A percentile compares a stretch with the other conserved stretches of the same genome.
phyloP scores from a whole-genome alignment of 768 basidiomycete species.

The Kwoniella mangroviensis region DNA sequence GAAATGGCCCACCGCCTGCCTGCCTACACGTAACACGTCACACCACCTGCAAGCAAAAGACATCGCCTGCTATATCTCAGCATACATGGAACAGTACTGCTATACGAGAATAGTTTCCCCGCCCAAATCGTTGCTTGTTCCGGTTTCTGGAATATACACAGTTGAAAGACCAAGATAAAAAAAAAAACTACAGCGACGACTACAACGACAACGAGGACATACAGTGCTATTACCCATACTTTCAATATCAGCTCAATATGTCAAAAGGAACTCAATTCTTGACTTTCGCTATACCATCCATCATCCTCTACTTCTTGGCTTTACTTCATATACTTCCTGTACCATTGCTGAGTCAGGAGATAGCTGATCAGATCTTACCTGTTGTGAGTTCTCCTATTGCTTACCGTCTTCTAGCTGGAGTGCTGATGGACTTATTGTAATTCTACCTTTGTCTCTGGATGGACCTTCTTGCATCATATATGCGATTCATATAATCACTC shows the following conservation, averaged over 20 bases:
- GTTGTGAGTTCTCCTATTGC: constrained; percentile 61
- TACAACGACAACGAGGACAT: neutral
- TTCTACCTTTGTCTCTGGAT: neutral
- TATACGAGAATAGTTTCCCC: too few relatives aligned
- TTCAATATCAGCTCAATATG: constrained; percentile 59
- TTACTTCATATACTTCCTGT: constrained; percentile 65
- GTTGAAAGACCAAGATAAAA: too few relatives aligned
- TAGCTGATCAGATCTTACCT: constrained; percentile 65
- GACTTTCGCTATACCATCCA: constrained; percentile 60
- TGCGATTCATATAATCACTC: neutral
- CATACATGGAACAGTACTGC: too few relatives aligned
- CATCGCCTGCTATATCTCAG: too few relatives aligned
- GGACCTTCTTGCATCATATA: neutral
- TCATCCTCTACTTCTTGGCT: constrained; percentile 65
- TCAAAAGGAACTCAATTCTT: constrained; percentile 68
- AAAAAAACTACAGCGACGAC: too few relatives aligned
- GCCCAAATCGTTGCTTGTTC: too few relatives aligned
- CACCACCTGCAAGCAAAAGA: too few relatives aligned
- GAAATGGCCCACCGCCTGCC: too few relatives aligned
- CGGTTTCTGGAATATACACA: too few relatives aligned
- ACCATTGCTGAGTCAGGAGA: constrained; percentile 60
- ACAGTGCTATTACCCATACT: neutral
- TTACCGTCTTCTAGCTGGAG: neutral
- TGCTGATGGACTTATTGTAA: neutral
- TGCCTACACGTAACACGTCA: too few relatives aligned